phyloP scores from a whole-genome alignment of 139 green algal species.

The Tetradesmus lagerheimii region DNA sequence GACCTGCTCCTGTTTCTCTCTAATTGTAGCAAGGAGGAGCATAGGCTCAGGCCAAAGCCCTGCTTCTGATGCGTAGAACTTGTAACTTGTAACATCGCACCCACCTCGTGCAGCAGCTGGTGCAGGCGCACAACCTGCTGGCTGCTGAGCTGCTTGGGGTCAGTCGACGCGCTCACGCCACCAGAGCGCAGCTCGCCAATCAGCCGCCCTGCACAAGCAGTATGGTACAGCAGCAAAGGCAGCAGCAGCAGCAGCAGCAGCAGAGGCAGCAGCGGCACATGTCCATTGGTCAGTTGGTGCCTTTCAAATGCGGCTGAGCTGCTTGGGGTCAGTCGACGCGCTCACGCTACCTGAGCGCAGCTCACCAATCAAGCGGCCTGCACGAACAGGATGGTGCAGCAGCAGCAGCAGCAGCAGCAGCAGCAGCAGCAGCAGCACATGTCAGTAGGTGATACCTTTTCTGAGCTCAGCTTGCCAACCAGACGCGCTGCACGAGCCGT shows the following conservation, averaged over 20 bases:
- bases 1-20: too few relatives aligned
- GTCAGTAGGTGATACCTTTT: background rate
- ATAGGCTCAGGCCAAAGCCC: too few relatives aligned
- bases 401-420: background rate
- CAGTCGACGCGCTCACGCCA: slow-evolving; percentile 62
- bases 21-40: too few relatives aligned
- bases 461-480: too few relatives aligned
- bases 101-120: slow-evolving; percentile 89
- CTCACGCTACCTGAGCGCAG: slow-evolving; percentile 68
- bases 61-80: too few relatives aligned
- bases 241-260: background rate
- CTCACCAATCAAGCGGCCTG: slow-evolving; percentile 86
- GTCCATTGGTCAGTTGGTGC: too few relatives aligned
- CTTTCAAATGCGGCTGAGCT: too few relatives aligned
- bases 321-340: slow-evolving; percentile 61
- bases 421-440: background rate
- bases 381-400: background rate
- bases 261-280: background rate
- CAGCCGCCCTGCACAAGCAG: slow-evolving; percentile 81
- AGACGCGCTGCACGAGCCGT: too few relatives aligned
- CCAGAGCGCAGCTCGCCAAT: slow-evolving; percentile 79
- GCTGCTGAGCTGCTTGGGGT: slow-evolving; percentile 67
- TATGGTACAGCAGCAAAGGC: background rate
- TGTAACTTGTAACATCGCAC: too few relatives aligned
- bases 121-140: slow-evolving; percentile 87